Base-by-base conservation (phyloP, 1,284 basidiomycete genomes). In the Austroboletus novae-zelandiae region DNA sequence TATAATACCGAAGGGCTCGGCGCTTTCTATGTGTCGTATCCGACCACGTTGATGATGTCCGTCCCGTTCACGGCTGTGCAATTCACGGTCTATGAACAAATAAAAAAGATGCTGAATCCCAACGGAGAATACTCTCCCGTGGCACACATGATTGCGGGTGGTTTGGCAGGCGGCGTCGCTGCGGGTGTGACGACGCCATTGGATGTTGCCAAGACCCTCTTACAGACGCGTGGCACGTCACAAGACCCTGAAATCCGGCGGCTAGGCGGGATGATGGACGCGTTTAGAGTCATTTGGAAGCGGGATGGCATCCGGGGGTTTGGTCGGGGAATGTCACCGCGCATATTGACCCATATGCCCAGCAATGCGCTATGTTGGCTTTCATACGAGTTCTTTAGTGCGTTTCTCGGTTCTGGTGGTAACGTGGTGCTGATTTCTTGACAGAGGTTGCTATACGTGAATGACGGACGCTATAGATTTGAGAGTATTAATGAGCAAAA, bases 11-110 rank as follows among this genome's bases (percentile, higher is more conserved):
- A 99, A 72, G 97, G 97, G 36, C 69, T 98, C 34, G 65, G 77
- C 29, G 96, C 97, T 7, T 99, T 99, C 77, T 99, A 98, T 72
- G 86, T 99, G 53, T 99, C 96, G 11, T 99, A 99, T 72, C 97
- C 97, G 5, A 99, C 96, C 14, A 99, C 97, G 4, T 78, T 98
- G 60, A 94, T 86, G 57, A 99, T 99, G 82, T 89, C 91, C 39
- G 92, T 99, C 39, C 97, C 97, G 2, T 98, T 98, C 77, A 98
- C 96, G 51, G 96, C 97, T 36, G 94, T 95, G 37, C 97, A 99
- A 70, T 98, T 95, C 74, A 92, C 93, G 8, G 90, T 92, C 6
- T 99, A 99, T 74, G 97, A 99, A 71, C 91, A 92, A 69, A 73
- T 96, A 52, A 98, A 99, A 73, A 78, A 80, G 57, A 68, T 91